Base-by-base conservation (phyloP, 1,139 yeast species). In the Yamadazyma atmosphaerica region DNA sequence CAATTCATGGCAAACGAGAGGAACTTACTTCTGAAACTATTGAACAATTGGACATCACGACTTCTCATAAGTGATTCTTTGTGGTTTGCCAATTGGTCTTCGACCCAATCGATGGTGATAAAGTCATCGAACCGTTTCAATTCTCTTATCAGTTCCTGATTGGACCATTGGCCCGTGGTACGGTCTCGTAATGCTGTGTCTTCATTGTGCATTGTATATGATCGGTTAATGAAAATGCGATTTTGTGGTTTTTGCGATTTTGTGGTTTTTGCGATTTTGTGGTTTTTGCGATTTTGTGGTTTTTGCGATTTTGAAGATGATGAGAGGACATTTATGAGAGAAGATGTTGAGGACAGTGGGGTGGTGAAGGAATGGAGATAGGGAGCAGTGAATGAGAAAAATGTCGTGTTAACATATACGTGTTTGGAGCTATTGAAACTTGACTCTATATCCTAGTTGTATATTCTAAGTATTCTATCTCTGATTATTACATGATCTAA, bases 31-130 rank as follows among this genome's bases (percentile, higher is more conserved):
- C 49, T 43, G 22, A 63, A 44, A 0, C 67, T 55, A 9, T 45
- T 44, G 5, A 45, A 43, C 4, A 47, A 38, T 12, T 47, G 42
- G 1, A 47, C 39, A 9, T 43, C 43, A 37, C 55, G 52, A 8
- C 42, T 40, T 36, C 62, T 60, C 4, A 54, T 35, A n/a, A 66
- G 44, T 30, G 68, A 47, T 36, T 58, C 56, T 35, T 58, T 52
- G 52, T 83, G 86, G 45, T 81, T 88, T 14, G 66, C 63, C 17
- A 79, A 64, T 21, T 80, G 82, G 54, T 90, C 98, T 38, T 82
- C 82, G 11, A 87, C 79, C 95, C 96, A 88, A 60, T 92, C 98
- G 11, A 84, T 73, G 4, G 94, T 86, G 17, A 67, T 63, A 54
- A 84, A 86, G 34, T 78, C 79, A 38, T 77, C 73, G 52, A 82